Conservation (phyloP, 148 eudicot genomes). For the Camellia sinensis region DNA sequence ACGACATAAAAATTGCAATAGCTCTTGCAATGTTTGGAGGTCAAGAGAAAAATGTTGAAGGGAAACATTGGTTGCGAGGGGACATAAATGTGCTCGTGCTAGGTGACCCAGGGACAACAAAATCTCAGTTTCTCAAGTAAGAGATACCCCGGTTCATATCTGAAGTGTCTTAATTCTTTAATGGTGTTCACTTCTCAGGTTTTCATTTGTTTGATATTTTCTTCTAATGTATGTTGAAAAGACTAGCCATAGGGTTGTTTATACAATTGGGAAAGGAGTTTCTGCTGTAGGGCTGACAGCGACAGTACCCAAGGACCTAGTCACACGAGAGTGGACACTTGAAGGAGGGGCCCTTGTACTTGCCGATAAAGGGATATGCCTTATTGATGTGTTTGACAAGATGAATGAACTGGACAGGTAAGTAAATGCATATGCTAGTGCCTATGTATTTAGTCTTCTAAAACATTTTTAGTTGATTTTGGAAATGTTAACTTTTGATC, state of each 20-base stretch:
- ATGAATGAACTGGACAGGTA: conserved; percentile 99
- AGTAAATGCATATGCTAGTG: conserved; percentile 7
- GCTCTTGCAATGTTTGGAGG: conserved; percentile 99
- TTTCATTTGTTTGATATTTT: neutral
- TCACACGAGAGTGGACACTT: conserved; percentile 96
- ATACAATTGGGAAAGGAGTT: conserved; percentile 97
- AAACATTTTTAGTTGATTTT: conserved; percentile 8
- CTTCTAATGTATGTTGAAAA: conserved; percentile 80
- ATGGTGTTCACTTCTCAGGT: neutral
- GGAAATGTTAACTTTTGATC: conserved; percentile 5
- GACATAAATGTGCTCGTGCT: conserved; percentile 90
- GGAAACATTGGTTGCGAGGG: conserved; percentile 88
- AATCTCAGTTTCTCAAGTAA: conserved; percentile 95
- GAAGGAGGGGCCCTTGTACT: conserved; percentile 98
- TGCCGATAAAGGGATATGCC: conserved; percentile 93
- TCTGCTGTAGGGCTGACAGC: conserved; percentile 98
- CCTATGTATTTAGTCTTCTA: neutral
- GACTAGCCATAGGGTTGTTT: conserved; percentile 96
- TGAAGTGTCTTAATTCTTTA: neutral
- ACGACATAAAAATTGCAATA: conserved; percentile 92
- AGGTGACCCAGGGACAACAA: conserved; percentile 98
- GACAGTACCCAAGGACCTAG: conserved; percentile 96
- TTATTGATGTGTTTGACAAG: conserved; percentile 96
- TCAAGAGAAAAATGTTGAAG: conserved; percentile 89
- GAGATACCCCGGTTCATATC: conserved; percentile 7